Base-by-base conservation (phyloP, 108 stramenopile species). In the Stephanodiscus minutulus region DNA sequence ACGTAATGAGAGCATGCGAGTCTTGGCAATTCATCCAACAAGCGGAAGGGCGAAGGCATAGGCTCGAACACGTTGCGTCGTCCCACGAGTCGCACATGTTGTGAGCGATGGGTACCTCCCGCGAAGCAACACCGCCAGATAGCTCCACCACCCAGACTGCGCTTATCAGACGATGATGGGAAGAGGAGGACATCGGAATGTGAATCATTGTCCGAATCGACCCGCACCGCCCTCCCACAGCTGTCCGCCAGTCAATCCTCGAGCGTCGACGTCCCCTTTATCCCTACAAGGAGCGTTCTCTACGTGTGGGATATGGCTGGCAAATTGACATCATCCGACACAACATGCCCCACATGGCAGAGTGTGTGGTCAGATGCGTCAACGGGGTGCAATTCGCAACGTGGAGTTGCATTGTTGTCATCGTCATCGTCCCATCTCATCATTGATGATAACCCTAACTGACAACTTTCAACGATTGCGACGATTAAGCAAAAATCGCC, bases 11-110 rank as follows among this genome's bases (percentile, higher is more conserved):
- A 36, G 15, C 83, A 79, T 11, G 85, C 90, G 15, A 88, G 61
- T 6, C 87, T 74, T 0, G 87, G 71, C 12, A 76, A 81, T 47
- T 75, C 54, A 66, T 91, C 90, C 36, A 91, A 87, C 81, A 5
- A 88, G 90, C 9, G 90, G 90, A 6, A 88, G 77, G 27, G 83
- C 90, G 77, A 87, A 91, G 11, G 88, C 85, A 62, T 87, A 88
- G 5, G 85, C 90, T 6, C 83, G 86, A 18, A 86, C 73, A 25
- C 5, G 3, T 2, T 11, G 29, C 55, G 20, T 39, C 31, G 31
- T 33, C 47, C 33, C 2, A 33, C 57, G 18, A 50, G 52, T 1
- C 63, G 33, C 15, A 64, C 47, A 5, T 33, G 70, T 50, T 8
- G 58, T 59, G 22, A 90, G 47, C 22, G 68, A 52, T 8, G 90